These are phyloP conservation scores for Colletotrichum cuscutae DNA, from an alignment of 2,329 filamentous ascomycete genomes.

Conservation along the genomic window DNA sequence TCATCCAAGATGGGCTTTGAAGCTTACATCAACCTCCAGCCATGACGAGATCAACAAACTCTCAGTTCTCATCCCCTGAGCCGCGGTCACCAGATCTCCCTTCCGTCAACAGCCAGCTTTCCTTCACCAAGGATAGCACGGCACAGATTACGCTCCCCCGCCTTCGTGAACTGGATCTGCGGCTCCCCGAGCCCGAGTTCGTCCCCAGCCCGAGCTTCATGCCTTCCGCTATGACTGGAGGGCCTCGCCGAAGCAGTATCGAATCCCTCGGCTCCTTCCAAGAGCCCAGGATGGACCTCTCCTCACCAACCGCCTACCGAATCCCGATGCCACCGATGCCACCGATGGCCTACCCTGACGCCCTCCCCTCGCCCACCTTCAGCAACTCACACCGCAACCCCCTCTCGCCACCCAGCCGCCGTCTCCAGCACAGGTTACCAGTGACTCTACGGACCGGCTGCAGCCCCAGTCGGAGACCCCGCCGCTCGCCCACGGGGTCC, in stretches of 20 bases:
- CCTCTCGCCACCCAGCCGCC: constrained; percentile 23
- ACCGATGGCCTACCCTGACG: constrained; percentile 31
- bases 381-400: constrained; percentile 16
- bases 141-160: constrained; percentile 33
- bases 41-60: constrained; percentile 32
- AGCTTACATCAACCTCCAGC: constrained; percentile 22
- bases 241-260: constrained; percentile 16
- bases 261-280: constrained; percentile 30
- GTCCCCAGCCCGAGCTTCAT: constrained; percentile 23
- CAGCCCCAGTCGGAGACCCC: constrained; percentile 29
- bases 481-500: constrained; percentile 32
- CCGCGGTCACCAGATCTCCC: constrained; percentile 27
- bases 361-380: constrained; percentile 27
- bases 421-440: constrained; percentile 26
- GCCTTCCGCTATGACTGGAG: constrained; percentile 5
- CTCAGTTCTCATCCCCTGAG: constrained; percentile 29
- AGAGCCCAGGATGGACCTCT: constrained; percentile 22
- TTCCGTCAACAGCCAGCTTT: constrained; percentile 17
- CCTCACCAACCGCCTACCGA: constrained; percentile 28
- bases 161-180: constrained; percentile 33
- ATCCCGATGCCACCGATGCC: constrained; percentile 32
- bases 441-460: constrained; percentile 20
- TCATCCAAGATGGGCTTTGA: not conserved
- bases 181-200: constrained; percentile 30
- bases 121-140: constrained; percentile 21